phyloP scores from a whole-genome alignment of 164 flowering plant genomes.

The Aristolochia californica region DNA sequence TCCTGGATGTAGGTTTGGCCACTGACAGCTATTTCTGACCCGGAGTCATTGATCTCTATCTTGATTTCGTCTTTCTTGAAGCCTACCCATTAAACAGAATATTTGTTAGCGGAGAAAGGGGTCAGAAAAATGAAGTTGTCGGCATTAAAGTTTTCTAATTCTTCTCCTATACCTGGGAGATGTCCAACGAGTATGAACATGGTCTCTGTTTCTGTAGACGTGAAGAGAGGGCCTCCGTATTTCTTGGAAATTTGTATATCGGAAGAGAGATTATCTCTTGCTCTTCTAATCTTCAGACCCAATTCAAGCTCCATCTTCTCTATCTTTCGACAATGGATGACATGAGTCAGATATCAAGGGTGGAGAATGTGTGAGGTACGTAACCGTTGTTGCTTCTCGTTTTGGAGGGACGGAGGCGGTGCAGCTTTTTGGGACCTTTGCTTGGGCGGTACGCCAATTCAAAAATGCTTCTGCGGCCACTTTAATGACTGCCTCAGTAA shows the following conservation, averaged over 20 bases:
- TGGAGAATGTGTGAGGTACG: too few species aligned
- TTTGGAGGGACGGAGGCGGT: too few species aligned
- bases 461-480: too few species aligned
- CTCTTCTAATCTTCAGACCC: conserved; percentile 3
- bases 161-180: background rate
- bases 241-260: background rate
- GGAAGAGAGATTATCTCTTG: conserved; percentile 1
- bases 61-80: background rate
- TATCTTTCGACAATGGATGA: background rate
- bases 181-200: conserved; percentile 3
- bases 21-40: background rate
- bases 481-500: too few species aligned
- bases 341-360: too few species aligned
- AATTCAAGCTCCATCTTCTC: background rate
- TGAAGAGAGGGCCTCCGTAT: background rate
- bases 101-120: too few species aligned
- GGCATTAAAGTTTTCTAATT: background rate
- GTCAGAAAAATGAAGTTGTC: too few species aligned
- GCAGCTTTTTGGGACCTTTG: too few species aligned
- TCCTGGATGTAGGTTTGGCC: background rate
- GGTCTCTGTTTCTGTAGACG: background rate
- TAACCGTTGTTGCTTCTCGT: too few species aligned
- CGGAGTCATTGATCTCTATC: background rate
- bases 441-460: too few species aligned
- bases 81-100: background rate